These are phyloP conservation scores for Kodamaea restingae DNA, from an alignment of 805 yeast species.

Conservation along the genomic window DNA sequence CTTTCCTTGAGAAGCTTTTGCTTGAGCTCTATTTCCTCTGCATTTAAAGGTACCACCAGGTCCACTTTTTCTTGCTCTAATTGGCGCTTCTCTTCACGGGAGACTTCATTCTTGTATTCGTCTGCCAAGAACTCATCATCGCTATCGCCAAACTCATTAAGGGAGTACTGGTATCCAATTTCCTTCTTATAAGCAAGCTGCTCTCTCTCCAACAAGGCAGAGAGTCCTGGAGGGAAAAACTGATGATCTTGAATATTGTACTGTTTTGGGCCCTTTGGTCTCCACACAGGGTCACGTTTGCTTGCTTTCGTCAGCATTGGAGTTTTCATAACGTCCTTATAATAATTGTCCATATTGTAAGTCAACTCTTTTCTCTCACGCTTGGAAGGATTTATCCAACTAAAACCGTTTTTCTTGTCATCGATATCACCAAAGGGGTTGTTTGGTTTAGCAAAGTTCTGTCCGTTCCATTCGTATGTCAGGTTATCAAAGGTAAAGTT, in stretches of 20 bases:
- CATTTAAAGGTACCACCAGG: conserved; percentile 54
- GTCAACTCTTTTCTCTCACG: conserved; percentile 77
- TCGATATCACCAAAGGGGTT: conserved; percentile 13
- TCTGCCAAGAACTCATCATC: conserved; percentile 48
- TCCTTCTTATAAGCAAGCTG: conserved; percentile 59
- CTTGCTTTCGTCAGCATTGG: conserved; percentile 15
- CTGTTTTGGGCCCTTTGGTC: conserved; percentile 59
- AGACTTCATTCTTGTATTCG: conserved; percentile 36
- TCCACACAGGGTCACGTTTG: conserved; percentile 4
- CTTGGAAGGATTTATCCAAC: conserved; percentile 73
- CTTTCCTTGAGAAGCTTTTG: conserved; percentile 51
- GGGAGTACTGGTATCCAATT: conserved; percentile 53
- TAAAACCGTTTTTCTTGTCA: conserved; percentile 23
- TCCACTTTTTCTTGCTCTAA: conserved; percentile 56
- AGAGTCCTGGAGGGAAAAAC: conserved; percentile 56
- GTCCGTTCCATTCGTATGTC: conserved; percentile 97
- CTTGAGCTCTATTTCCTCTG: conserved; percentile 56
- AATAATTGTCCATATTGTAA: conserved; percentile 72
- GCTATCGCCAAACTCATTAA: conserved; percentile 57
- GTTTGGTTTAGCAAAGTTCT: conserved; percentile 63
- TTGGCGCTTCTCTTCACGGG: conserved; percentile 34
- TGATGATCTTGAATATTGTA: conserved; percentile 70
- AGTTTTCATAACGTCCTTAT: conserved; percentile 59
- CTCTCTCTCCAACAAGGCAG: conserved; percentile 56
- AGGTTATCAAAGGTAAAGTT: conserved; percentile 84